Percentiles rank a stretch among this genome's conserved stretches.
These are phyloP conservation scores for Colletotrichum liaoningense DNA, from an alignment of 2,329 filamentous ascomycete genomes.

Conservation along the genomic window DNA sequence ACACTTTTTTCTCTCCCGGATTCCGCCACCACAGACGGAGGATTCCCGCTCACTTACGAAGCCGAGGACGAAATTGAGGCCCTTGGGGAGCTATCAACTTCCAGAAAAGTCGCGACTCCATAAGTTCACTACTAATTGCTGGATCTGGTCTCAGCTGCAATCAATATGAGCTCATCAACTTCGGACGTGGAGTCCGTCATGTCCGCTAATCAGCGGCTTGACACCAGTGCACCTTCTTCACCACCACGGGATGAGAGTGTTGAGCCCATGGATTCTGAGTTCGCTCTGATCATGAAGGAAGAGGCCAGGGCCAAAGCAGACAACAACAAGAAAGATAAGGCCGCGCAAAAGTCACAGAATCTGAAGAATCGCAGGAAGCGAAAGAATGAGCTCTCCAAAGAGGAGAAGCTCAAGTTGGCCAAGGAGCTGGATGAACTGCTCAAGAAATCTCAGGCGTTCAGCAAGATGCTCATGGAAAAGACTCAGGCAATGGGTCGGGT, in stretches of 20 bases:
- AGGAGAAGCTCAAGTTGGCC: constrained; percentile 68
- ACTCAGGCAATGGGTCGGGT: constrained; percentile 72
- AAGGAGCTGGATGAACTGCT: constrained; percentile 70
- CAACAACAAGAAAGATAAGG: constrained; percentile 56
- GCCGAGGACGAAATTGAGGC: too few species aligned
- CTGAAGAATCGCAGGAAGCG: constrained; percentile 50
- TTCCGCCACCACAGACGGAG: background rate
- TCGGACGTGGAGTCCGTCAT: constrained; percentile 47
- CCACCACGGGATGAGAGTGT: constrained; percentile 44
- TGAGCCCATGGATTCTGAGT: constrained; percentile 36
- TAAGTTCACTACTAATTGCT: too few species aligned
- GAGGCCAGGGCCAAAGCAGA: constrained; percentile 48
- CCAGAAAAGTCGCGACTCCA: background rate
- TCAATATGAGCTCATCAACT: constrained; percentile 44
- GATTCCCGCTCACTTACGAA: background rate
- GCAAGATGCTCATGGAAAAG: constrained; percentile 72
- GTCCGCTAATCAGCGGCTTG: constrained; percentile 42
- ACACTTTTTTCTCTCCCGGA: background rate
- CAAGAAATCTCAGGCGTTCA: constrained; percentile 69
- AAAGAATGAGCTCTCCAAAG: constrained; percentile 60
- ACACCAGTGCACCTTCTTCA: constrained; percentile 52
- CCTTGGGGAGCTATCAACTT: background rate
- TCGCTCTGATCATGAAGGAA: constrained; percentile 46
- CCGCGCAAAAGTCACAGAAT: constrained; percentile 46
- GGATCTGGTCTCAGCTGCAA: background rate